Evolutionary conservation across 2,329 filamentous ascomycete genomes (phyloP).

Genomic region (Colletotrichum sp.): DNA sequence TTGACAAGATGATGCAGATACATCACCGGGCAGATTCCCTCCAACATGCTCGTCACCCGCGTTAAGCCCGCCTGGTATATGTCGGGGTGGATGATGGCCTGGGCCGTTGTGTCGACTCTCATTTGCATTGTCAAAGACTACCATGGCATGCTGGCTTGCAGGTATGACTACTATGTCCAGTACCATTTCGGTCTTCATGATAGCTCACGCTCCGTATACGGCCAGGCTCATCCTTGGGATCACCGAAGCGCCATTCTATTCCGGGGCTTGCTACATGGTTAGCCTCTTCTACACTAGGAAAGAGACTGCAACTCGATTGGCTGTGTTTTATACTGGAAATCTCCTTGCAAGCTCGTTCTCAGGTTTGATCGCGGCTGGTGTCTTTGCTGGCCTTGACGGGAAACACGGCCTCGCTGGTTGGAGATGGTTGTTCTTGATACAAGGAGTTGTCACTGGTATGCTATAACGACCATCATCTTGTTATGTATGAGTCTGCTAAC

Average conservation of each 20-base stretch:
- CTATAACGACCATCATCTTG: fast-evolving
- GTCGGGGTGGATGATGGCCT: slow-evolving; percentile 11
- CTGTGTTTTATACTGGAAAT: slow-evolving; percentile 49
- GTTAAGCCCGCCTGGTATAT: slow-evolving; percentile 24
- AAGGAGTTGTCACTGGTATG: neutral
- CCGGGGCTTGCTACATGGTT: slow-evolving; percentile 19
- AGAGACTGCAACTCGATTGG: slow-evolving; percentile 35
- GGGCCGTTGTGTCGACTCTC: slow-evolving; percentile 9
- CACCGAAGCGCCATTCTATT: slow-evolving; percentile 20
- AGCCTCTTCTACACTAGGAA: slow-evolving; percentile 20
- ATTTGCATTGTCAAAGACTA: slow-evolving; percentile 10
- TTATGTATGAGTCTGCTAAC: neutral
- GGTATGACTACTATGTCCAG: neutral
- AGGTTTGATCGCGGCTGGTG: slow-evolving; percentile 46
- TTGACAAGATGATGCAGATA: slow-evolving; percentile 4
- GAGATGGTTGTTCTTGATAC: slow-evolving; percentile 38
- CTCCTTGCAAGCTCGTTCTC: slow-evolving; percentile 49
- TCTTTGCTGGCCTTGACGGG: slow-evolving; percentile 47
- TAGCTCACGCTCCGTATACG: neutral
- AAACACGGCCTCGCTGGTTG: slow-evolving; percentile 40
- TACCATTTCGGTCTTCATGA: neutral
- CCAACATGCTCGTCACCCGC: slow-evolving; percentile 37
- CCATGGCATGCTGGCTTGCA: slow-evolving; percentile 7
- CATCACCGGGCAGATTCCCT: slow-evolving; percentile 26
- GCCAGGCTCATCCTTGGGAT: slow-evolving; percentile 9